Evolutionary conservation across 2,329 filamentous ascomycete genomes (phyloP).

Genomic region (Trichoderma simmonsii): DNA sequence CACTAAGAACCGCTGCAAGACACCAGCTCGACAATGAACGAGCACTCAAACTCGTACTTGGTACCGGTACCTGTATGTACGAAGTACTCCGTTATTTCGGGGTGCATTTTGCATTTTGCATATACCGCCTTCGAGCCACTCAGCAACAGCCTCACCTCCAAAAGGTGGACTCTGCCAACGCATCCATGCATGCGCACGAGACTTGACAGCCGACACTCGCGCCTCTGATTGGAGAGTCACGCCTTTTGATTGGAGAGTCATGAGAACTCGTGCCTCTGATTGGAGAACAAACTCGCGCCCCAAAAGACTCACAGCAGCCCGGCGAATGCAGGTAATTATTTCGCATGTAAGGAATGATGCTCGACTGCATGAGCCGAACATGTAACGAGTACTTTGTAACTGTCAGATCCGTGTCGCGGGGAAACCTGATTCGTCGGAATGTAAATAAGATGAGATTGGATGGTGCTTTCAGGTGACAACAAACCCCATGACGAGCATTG

Average conservation of each 20-base stretch:
- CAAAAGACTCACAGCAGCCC: not conserved
- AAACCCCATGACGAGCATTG: not conserved
- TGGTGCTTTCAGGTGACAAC: not conserved
- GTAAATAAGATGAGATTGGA: not conserved
- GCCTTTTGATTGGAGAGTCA: too few species aligned
- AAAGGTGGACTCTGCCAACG: constrained; percentile 8
- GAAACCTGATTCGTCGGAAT: not conserved
- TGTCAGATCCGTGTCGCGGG: not conserved
- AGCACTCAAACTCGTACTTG: too few species aligned
- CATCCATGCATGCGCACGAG: constrained; percentile 14
- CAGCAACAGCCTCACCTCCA: not conserved
- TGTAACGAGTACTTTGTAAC: not conserved
- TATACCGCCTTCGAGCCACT: not conserved
- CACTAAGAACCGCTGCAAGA: constrained; percentile 7
- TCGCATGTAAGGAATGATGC: constrained; percentile 7
- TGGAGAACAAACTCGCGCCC: too few species aligned
- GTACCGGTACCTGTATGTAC: not conserved
- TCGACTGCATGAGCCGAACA: not conserved
- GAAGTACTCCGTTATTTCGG: not conserved
- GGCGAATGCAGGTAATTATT: constrained; percentile 7
- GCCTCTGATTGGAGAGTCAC: not conserved
- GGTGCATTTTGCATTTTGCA: not conserved
- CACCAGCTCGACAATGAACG: not conserved
- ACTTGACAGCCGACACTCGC: not conserved
- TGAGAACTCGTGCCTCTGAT: not conserved